Percentiles rank a stretch among this genome's conserved stretches.
phyloP scores from a whole-genome alignment of 2,329 filamentous ascomycete genomes.

The Exophiala mesophila region DNA sequence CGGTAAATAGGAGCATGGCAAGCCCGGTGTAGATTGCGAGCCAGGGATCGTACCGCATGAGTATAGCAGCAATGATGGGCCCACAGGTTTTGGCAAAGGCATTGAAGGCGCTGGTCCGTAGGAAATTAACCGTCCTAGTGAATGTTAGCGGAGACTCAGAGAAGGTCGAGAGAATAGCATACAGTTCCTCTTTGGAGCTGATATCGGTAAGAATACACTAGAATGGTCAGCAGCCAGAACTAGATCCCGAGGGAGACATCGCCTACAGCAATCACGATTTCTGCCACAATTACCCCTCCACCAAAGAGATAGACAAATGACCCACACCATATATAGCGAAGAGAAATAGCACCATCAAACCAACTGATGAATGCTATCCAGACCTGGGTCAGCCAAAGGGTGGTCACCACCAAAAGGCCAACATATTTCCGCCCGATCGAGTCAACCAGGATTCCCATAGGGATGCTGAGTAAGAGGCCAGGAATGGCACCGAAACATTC shows the following conservation, averaged over 20 bases:
- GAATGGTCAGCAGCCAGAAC: too few species aligned
- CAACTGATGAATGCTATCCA: constrained; percentile 30
- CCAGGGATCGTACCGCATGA: constrained; percentile 40
- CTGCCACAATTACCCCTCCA: constrained; percentile 44
- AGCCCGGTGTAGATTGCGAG: constrained; percentile 36
- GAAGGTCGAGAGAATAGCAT: constrained; percentile 14
- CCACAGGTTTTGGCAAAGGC: constrained; percentile 34
- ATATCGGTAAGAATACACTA: constrained; percentile 49
- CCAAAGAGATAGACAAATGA: constrained; percentile 43
- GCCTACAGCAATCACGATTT: constrained; percentile 38
- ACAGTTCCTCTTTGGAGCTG: constrained; percentile 43
- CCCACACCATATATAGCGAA: constrained; percentile 47
- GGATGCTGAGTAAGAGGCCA: constrained; percentile 45
- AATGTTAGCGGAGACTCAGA: constrained; percentile 23
- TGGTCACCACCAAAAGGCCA: constrained; percentile 34
- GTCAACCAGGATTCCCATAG: constrained; percentile 48
- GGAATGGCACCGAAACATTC: constrained; percentile 44
- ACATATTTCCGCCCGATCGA: constrained; percentile 44
- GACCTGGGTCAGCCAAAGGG: constrained; percentile 27
- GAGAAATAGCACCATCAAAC: constrained; percentile 39
- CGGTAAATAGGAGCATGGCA: constrained; percentile 31
- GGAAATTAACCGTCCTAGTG: constrained; percentile 39
- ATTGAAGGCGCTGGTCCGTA: constrained; percentile 37
- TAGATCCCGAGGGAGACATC: too few species aligned
- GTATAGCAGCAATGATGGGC: constrained; percentile 34